These are phyloP conservation scores for Apiotrichum gamsii DNA, from an alignment of 1,284 basidiomycete genomes.

Conservation along the genomic window DNA sequence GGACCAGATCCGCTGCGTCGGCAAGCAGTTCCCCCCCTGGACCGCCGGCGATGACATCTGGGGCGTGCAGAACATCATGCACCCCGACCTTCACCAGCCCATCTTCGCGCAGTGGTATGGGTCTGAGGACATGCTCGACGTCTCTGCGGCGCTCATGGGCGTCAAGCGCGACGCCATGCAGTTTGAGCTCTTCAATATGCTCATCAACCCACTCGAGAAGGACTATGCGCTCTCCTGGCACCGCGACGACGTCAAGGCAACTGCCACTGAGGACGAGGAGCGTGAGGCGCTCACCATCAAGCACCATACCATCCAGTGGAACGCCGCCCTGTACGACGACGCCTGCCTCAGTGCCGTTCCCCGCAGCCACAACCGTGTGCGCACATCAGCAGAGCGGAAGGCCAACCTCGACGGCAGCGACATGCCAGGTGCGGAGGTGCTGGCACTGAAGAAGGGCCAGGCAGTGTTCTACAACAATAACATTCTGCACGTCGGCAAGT, in stretches of 20 bases:
- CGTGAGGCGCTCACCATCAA: constrained; percentile 55
- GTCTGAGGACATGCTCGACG: constrained; percentile 53
- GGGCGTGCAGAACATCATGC: constrained; percentile 76
- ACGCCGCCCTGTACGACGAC: constrained; percentile 70
- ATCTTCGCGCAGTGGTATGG: constrained; percentile 65
- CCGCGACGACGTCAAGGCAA: constrained; percentile 66
- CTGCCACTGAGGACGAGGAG: constrained; percentile 63
- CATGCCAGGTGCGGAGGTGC: constrained; percentile 63
- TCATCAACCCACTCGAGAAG: constrained; percentile 64
- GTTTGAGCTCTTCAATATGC: constrained; percentile 73
- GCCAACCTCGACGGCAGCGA: constrained; percentile 55
- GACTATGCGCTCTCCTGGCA: constrained; percentile 76
- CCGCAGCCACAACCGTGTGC: constrained; percentile 57
- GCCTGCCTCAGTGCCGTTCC: constrained; percentile 70
- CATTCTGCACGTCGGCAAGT: constrained; percentile 51
- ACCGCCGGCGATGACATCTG: no score
- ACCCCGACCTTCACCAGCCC: constrained; percentile 59
- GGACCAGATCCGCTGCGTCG: constrained; percentile 65
- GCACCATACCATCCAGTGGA: constrained; percentile 75
- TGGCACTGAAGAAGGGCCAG: constrained; percentile 62
- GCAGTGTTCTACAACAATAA: constrained; percentile 78
- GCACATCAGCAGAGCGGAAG: constrained; percentile 59
- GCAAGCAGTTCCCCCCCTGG: constrained; percentile 75
- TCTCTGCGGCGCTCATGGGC: constrained; percentile 53
- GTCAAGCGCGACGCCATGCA: constrained; percentile 57